phyloP scores from a whole-genome alignment of 805 yeast genomes.

The Yamadazyma akitaensis region DNA sequence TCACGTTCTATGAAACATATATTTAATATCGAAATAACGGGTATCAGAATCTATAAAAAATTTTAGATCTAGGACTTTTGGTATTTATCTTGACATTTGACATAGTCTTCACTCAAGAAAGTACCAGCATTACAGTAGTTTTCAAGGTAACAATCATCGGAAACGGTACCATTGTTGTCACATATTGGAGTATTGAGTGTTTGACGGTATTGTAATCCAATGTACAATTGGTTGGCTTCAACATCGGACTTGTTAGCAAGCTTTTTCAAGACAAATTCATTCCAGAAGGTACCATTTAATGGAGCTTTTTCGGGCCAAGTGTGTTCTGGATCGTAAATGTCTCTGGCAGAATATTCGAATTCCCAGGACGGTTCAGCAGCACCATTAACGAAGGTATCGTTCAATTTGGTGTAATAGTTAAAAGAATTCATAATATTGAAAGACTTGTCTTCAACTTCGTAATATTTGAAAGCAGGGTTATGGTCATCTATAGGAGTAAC shows the following conservation, averaged over 20 bases:
- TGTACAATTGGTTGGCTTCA: constrained; percentile 48
- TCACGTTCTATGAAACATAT: no score
- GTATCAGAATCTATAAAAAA: no score
- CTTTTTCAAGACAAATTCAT: constrained; percentile 20
- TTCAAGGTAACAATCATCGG: constrained; percentile 19
- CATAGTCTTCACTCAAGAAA: constrained; percentile 9
- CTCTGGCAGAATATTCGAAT: constrained; percentile 63
- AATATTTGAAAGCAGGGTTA: constrained; percentile 74
- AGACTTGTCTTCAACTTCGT: constrained; percentile 59
- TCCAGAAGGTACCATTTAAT: constrained; percentile 69
- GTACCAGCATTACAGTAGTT: constrained; percentile 20
- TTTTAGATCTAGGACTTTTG: no score
- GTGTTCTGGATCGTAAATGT: constrained; percentile 45
- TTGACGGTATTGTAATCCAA: constrained; percentile 47
- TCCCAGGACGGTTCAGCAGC: constrained; percentile 62
- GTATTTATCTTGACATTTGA: constrained; percentile 7
- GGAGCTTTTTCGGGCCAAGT: constrained; percentile 60
- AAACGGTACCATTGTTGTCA: constrained; percentile 21
- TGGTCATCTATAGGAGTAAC: constrained; percentile 58
- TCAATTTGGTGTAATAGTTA: constrained; percentile 59
- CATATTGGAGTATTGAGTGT: constrained; percentile 57
- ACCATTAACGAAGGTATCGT: constrained; percentile 51
- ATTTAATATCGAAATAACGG: not conserved
- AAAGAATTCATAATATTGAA: constrained; percentile 58
- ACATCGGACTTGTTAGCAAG: constrained; percentile 25